Conservation (phyloP, 2,329 filamentous ascomycete species). For the Falciphora oryzae region DNA sequence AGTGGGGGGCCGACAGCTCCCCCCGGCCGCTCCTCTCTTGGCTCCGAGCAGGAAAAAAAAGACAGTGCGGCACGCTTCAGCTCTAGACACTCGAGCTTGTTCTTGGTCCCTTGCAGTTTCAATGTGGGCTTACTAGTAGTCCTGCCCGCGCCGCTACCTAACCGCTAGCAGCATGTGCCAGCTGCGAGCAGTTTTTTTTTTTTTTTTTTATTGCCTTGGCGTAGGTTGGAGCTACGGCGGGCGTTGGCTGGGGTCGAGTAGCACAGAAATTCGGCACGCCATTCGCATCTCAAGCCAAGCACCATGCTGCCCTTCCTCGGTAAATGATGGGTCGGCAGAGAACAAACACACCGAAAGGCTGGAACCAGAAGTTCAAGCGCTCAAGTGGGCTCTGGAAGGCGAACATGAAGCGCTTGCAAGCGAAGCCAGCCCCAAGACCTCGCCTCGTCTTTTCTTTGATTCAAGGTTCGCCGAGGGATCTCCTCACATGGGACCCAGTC, state of each 20-base stretch:
- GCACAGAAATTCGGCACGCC: too few relatives aligned
- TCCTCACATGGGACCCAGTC: background rate
- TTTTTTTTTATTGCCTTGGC: too few relatives aligned
- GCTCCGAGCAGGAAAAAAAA: too few relatives aligned
- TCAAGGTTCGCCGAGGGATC: background rate
- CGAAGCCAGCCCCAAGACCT: background rate
- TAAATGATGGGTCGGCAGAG: background rate
- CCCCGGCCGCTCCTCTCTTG: too few relatives aligned
- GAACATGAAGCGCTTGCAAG: background rate
- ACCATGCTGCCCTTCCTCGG: too few relatives aligned
- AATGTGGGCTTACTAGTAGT: too few relatives aligned
- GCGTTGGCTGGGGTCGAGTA: background rate
- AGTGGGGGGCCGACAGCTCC: background rate
- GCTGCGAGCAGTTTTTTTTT: background rate
- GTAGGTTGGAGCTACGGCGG: background rate
- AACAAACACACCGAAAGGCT: background rate
- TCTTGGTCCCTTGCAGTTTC: background rate
- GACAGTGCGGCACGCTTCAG: too few relatives aligned
- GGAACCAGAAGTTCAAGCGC: background rate
- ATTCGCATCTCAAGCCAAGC: too few relatives aligned
- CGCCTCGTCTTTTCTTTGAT: background rate
- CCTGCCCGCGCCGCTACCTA: too few relatives aligned
- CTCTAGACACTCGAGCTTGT: background rate
- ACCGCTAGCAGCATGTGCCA: background rate
- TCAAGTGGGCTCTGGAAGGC: too few relatives aligned